These are phyloP conservation scores for Dioszegia hungarica DNA, from an alignment of 768 basidiomycete species.

Conservation along the genomic window DNA sequence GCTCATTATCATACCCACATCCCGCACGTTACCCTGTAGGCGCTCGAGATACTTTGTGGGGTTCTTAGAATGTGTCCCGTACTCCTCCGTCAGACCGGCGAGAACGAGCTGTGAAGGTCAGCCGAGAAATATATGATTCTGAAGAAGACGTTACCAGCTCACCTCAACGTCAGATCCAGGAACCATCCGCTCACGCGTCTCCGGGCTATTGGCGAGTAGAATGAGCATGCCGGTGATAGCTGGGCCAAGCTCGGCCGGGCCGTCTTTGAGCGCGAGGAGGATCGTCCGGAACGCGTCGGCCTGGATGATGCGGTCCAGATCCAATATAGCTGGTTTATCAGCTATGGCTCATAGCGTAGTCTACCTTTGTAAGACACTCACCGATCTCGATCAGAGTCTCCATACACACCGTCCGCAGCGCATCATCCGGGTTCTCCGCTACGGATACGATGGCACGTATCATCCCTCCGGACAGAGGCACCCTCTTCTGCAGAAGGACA, in stretches of 20 bases:
- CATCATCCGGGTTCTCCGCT: slow-evolving; percentile 87
- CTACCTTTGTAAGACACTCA: slow-evolving; percentile 41
- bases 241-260: slow-evolving; percentile 71
- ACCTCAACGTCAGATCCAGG: slow-evolving; percentile 89
- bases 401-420: slow-evolving; percentile 72
- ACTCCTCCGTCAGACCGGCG: slow-evolving; percentile 85
- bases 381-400: slow-evolving; percentile 87
- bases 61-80: slow-evolving; percentile 57
- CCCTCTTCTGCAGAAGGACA: slow-evolving; percentile 13
- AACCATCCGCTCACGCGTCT: slow-evolving; percentile 68
- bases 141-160: slow-evolving; percentile 18
- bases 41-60: slow-evolving; percentile 65
- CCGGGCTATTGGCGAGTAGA: slow-evolving; percentile 76
- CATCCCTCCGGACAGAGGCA: slow-evolving; percentile 39
- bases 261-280: slow-evolving; percentile 81
- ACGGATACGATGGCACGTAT: slow-evolving; percentile 85
- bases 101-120: slow-evolving; percentile 64
- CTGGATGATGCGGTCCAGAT: slow-evolving; percentile 71
- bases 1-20: slow-evolving; percentile 75
- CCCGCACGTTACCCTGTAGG: slow-evolving; percentile 69
- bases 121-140: not conserved
- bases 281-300: slow-evolving; percentile 82
- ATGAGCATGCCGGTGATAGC: slow-evolving; percentile 75
- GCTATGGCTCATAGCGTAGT: not conserved
- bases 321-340: slow-evolving; percentile 66